Percentiles rank a stretch among this genome's conserved stretches.
phyloP scores from a whole-genome alignment of 176 grass and related monocot species.

The Zoysia japonica region DNA sequence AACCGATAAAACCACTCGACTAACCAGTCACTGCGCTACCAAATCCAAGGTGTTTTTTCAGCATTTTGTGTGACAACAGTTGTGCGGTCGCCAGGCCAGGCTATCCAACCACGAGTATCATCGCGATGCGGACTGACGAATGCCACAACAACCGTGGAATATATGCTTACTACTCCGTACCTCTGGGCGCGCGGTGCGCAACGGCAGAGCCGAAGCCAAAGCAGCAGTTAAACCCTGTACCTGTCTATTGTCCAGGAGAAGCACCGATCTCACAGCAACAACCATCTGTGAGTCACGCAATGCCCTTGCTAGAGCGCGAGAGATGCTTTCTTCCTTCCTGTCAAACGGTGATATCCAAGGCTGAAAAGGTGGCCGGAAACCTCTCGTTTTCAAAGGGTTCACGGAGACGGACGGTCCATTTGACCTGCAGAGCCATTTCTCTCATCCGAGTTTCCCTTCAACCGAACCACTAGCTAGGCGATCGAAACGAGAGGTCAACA shows the following conservation, averaged over 20 bases:
- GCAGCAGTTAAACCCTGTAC: background rate
- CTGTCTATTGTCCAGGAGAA: background rate
- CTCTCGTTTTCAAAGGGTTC: too few species aligned
- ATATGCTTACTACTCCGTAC: background rate
- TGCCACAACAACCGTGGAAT: conserved; percentile 12
- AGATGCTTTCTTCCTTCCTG: too few species aligned
- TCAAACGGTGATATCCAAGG: too few species aligned
- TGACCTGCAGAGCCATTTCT: too few species aligned
- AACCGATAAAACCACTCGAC: background rate
- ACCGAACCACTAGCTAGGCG: too few species aligned
- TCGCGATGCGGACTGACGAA: background rate
- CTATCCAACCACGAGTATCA: background rate
- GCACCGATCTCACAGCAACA: too few species aligned
- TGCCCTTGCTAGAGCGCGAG: too few species aligned
- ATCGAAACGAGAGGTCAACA: too few species aligned
- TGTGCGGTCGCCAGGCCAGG: background rate
- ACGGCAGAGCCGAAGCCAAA: background rate
- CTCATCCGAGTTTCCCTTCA: too few species aligned
- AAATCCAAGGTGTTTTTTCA: background rate
- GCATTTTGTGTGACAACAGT: background rate
- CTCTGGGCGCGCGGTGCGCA: background rate
- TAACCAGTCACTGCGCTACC: background rate
- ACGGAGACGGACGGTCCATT: too few species aligned
- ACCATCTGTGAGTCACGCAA: too few species aligned
- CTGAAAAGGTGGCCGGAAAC: too few species aligned